phyloP scores from a whole-genome alignment of 1,284 basidiomycete species.

The Hemileia vastatrix region DNA sequence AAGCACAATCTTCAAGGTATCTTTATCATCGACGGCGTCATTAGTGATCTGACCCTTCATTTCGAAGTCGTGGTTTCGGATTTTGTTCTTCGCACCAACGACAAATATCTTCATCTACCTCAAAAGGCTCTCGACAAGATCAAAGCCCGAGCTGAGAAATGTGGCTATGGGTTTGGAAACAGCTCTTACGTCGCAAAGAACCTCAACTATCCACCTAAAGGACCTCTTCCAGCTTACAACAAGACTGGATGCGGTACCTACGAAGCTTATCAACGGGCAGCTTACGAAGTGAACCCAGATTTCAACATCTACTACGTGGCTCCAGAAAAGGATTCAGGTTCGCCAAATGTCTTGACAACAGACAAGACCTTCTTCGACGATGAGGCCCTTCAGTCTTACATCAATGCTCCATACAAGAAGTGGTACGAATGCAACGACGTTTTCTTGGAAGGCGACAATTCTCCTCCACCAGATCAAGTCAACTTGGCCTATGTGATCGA shows the following conservation, averaged over 20 bases:
- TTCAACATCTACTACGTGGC: not conserved
- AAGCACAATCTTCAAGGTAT: too few species aligned
- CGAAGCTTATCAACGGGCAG: not conserved
- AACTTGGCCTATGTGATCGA: not conserved
- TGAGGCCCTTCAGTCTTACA: not conserved
- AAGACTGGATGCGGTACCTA: not conserved
- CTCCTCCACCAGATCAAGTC: not conserved
- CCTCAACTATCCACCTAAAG: constrained; percentile 15
- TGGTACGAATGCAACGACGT: not conserved
- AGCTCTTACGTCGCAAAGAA: not conserved
- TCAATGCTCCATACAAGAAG: constrained; percentile 2
- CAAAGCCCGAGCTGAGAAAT: too few species aligned
- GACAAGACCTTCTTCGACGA: not conserved
- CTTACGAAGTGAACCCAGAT: not conserved
- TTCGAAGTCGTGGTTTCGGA: not conserved
- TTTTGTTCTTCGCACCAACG: too few species aligned
- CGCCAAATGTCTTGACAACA: not conserved
- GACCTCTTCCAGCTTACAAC: constrained; percentile 3
- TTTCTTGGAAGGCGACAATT: not conserved
- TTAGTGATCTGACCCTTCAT: not conserved
- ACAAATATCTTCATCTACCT: too few species aligned
- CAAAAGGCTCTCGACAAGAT: too few species aligned
- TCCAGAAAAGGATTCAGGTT: not conserved
- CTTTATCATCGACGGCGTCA: constrained; percentile 4
- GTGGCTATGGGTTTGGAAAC: not conserved